phyloP scores from a whole-genome alignment of 1,284 basidiomycete genomes.

The Grifola frondosa region DNA sequence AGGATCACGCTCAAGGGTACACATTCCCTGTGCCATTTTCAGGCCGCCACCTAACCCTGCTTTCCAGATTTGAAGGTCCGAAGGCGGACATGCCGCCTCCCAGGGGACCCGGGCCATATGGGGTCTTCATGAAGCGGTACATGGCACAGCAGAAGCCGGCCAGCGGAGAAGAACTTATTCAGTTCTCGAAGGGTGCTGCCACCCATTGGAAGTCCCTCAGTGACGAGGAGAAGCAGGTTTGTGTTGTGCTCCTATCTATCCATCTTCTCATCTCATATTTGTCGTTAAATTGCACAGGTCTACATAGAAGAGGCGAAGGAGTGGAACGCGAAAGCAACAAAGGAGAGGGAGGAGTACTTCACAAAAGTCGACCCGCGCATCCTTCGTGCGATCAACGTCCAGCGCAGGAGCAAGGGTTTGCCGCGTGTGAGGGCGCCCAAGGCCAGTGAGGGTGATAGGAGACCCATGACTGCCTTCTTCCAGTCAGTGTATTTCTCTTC shows the following conservation, averaged over 20 bases:
- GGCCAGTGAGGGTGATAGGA: neutral
- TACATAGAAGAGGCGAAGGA: constrained; percentile 6
- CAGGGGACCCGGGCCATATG: neutral
- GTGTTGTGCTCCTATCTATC: neutral
- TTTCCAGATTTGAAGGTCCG: constrained; percentile 7
- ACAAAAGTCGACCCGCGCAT: constrained; percentile 10
- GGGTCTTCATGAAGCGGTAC: constrained; percentile 4
- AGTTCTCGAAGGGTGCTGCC: neutral
- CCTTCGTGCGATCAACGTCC: constrained; percentile 12
- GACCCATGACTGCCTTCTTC: neutral
- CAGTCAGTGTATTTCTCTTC: neutral
- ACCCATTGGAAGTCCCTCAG: constrained; percentile 15
- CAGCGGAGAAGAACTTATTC: neutral
- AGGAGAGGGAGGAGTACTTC: constrained; percentile 11
- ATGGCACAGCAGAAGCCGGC: neutral
- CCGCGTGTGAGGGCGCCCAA: neutral
- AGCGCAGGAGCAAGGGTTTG: constrained; percentile 10
- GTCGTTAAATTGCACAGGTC: neutral
- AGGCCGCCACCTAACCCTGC: neutral
- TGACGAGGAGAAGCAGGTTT: constrained; percentile 25
- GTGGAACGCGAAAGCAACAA: constrained; percentile 3
- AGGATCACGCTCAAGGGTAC: constrained; percentile 7
- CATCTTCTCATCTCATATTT: neutral
- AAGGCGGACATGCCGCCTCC: constrained; percentile 5
- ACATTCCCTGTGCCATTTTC: neutral